These are phyloP conservation scores for Sesbania bispinosa DNA, from an alignment of 306 rosid species.

Conservation along the genomic window DNA sequence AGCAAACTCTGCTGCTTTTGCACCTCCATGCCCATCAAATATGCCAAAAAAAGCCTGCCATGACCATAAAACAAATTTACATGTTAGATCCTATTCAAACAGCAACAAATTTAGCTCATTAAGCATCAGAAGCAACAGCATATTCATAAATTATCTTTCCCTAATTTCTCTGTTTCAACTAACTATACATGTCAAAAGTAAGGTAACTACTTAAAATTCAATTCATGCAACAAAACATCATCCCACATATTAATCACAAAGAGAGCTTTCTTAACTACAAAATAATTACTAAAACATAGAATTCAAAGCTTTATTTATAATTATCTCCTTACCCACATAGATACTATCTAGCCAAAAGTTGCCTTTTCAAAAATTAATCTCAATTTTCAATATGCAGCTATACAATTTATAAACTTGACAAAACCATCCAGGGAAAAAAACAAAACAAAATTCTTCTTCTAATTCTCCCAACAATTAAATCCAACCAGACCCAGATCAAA, in stretches of 20 bases:
- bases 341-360: not conserved
- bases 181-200: not conserved
- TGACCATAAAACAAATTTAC: not conserved
- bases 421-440: not conserved
- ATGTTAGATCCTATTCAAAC: conserved; percentile 22
- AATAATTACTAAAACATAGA: not conserved
- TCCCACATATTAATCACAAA: not conserved
- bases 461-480: not conserved
- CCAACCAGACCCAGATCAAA: conserved; percentile 16
- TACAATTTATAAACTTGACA: not conserved
- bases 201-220: not conserved
- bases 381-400: not conserved
- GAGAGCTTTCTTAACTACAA: conserved; percentile 2
- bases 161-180: not conserved
- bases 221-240: not conserved
- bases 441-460: not conserved
- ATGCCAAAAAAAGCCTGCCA: conserved; percentile 87
- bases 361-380: not conserved
- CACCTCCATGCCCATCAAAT: conserved; percentile 97
- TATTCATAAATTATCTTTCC: not conserved
- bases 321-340: not conserved
- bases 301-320: not conserved
- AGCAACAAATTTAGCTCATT: not conserved
- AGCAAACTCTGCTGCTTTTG: conserved; percentile 81
- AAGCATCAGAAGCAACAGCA: not conserved